A percentile compares a stretch with the other conserved stretches of the same genome.
These are phyloP conservation scores for Mycena alexandri DNA, from an alignment of 768 basidiomycete genomes.

Conservation along the genomic window DNA sequence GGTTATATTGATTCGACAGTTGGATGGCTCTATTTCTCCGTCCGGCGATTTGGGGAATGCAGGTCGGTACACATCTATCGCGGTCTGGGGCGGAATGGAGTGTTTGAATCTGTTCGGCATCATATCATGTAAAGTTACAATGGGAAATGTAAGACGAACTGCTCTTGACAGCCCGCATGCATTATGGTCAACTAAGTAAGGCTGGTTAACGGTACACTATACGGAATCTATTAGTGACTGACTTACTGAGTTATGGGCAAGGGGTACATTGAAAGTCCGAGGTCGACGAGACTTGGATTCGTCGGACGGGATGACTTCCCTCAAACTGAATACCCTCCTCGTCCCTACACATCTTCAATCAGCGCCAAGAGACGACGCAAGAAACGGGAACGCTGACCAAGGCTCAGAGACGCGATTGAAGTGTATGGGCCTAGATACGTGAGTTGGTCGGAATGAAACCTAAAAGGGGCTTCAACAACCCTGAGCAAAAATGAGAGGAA, in stretches of 20 bases:
- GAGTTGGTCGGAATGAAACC: constrained; percentile 82
- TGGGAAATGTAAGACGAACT: constrained; percentile 44
- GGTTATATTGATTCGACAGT: constrained; percentile 86
- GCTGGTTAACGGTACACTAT: constrained; percentile 9
- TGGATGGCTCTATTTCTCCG: constrained; percentile 60
- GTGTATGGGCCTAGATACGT: constrained; percentile 88
- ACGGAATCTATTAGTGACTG: constrained; percentile 6
- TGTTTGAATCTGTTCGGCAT: constrained; percentile 65
- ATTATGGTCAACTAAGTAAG: constrained; percentile 81
- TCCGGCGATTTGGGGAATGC: constrained; percentile 54
- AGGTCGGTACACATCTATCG: constrained; percentile 81
- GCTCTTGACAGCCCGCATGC: constrained; percentile 88
- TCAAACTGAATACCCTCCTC: constrained; percentile 75
- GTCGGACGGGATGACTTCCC: constrained; percentile 80
- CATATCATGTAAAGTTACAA: no score
- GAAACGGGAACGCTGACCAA: constrained; percentile 60
- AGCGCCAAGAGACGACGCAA: constrained; percentile 1
- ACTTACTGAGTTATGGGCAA: constrained; percentile 83
- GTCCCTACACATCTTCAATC: constrained; percentile 61
- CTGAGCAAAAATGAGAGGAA: background rate
- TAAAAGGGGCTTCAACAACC: background rate
- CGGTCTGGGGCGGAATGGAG: constrained; percentile 76
- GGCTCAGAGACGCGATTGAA: constrained; percentile 87
- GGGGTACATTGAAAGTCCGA: constrained; percentile 81
- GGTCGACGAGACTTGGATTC: constrained; percentile 69